Evolutionary conservation across 352 stramenopile genomes (phyloP).

Genomic region (Plasmopara viticola): DNA sequence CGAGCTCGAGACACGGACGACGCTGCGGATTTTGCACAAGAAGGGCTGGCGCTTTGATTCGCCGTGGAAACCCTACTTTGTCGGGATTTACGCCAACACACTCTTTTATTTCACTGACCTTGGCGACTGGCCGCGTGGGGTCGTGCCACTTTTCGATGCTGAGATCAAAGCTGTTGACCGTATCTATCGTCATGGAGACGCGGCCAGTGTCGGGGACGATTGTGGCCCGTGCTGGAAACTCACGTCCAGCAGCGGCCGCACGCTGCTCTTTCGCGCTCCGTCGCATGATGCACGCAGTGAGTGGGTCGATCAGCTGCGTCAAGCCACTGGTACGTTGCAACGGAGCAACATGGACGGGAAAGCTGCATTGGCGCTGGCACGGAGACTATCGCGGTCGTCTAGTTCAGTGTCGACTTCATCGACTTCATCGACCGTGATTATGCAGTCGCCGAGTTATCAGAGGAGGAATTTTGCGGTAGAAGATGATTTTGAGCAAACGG

Average conservation of each 20-base stretch:
- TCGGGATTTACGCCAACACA: slow-evolving; percentile 50
- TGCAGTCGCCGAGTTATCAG: slow-evolving; percentile 17
- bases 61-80: slow-evolving; percentile 48
- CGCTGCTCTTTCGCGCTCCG: slow-evolving; percentile 59
- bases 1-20: slow-evolving; percentile 38
- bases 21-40: slow-evolving; percentile 45
- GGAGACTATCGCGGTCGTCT: slow-evolving; percentile 24
- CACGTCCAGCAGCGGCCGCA: slow-evolving; percentile 43
- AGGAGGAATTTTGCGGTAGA: slow-evolving; percentile 17
- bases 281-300: slow-evolving; percentile 37
- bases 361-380: slow-evolving; percentile 19
- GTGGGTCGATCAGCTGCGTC: slow-evolving; percentile 49
- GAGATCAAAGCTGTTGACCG: slow-evolving; percentile 50
- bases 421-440: slow-evolving; percentile 12
- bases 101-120: slow-evolving; percentile 66
- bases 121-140: slow-evolving; percentile 38
- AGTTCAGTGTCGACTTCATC: slow-evolving; percentile 22
- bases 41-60: slow-evolving; percentile 67
- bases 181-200: slow-evolving; percentile 36
- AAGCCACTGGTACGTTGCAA: slow-evolving; percentile 16
- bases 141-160: slow-evolving; percentile 46
- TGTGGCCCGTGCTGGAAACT: slow-evolving; percentile 73
- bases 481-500: slow-evolving; percentile 37
- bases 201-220: slow-evolving; percentile 25
- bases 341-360: slow-evolving; percentile 27